Percentiles rank a stretch among this genome's conserved stretches.
Conservation (phyloP, 371 early-diverging fungal genomes). For the Smittium culicis region DNA sequence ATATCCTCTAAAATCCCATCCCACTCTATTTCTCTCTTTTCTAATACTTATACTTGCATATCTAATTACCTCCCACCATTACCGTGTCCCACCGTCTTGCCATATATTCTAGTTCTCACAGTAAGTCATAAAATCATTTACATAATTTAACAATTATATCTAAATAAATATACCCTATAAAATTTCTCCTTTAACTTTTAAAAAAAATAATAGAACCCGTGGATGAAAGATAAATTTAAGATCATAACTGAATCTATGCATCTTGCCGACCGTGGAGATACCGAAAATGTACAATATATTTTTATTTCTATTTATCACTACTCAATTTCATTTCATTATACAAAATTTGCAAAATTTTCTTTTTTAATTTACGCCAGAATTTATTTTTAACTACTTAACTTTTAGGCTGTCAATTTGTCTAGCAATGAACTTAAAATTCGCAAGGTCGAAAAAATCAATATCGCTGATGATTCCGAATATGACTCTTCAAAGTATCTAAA, state of each 20-base stretch:
- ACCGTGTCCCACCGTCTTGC: too few species aligned
- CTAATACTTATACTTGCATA: too few species aligned
- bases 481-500: slow-evolving; percentile 38
- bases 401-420: slow-evolving; percentile 27
- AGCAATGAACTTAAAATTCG: slow-evolving; percentile 39
- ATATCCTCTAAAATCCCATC: neutral
- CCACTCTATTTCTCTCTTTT: too few species aligned
- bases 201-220: slow-evolving; percentile 32
- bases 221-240: slow-evolving; percentile 53
- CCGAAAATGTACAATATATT: slow-evolving; percentile 37
- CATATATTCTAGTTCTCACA: too few species aligned
- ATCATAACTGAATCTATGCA: slow-evolving; percentile 60
- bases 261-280: slow-evolving; percentile 51
- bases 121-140: too few species aligned
- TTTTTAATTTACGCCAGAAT: too few species aligned
- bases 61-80: too few species aligned
- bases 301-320: neutral
- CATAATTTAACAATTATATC: too few species aligned
- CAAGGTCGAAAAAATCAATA: slow-evolving; percentile 43
- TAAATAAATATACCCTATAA: too few species aligned
- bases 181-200: too few species aligned
- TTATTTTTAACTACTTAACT: too few species aligned
- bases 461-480: slow-evolving; percentile 44
- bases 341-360: too few species aligned
- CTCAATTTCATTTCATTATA: neutral